Conservation (phyloP, 2,329 filamentous ascomycete species). For the Graphilbum sp. region DNA sequence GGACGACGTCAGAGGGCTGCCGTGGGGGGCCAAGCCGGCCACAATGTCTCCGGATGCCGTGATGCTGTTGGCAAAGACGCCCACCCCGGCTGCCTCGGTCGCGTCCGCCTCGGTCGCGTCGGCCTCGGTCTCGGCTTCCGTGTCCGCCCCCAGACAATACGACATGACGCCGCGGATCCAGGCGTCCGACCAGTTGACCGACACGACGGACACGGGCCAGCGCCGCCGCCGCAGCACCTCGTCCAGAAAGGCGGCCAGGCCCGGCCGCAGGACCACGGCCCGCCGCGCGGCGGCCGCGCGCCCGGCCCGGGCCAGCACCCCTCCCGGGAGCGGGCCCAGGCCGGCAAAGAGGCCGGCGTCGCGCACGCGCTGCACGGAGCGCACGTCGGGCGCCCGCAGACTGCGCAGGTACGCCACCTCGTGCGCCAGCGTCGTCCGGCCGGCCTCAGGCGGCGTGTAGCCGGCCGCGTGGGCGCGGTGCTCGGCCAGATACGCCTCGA, state of each 20-base stretch:
- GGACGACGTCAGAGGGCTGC: conserved; percentile 19
- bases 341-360: conserved; percentile 27
- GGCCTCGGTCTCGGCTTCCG: conserved; percentile 10
- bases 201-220: conserved; percentile 27
- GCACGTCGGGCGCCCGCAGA: conserved; percentile 26
- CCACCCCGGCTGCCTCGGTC: conserved; percentile 8
- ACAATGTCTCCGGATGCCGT: conserved; percentile 21
- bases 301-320: conserved; percentile 21
- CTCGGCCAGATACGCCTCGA: conserved; percentile 28
- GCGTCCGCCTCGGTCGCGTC: no score
- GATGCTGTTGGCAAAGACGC: conserved; percentile 28
- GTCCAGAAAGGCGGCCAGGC: conserved; percentile 12
- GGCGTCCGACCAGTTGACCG: conserved; percentile 22
- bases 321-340: conserved; percentile 18
- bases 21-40: conserved; percentile 18
- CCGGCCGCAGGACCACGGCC: conserved; percentile 2
- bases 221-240: conserved; percentile 12
- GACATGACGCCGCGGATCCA: conserved; percentile 16
- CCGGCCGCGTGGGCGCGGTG: conserved; percentile 16
- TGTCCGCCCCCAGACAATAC: no score
- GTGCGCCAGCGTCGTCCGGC: conserved; percentile 18
- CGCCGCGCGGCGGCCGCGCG: not conserved
- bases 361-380: conserved; percentile 27
- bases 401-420: conserved; percentile 28
- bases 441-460: conserved; percentile 16